Base-by-base conservation (phyloP, 495 filamentous ascomycete genomes). In the Penicillium pulvis region DNA sequence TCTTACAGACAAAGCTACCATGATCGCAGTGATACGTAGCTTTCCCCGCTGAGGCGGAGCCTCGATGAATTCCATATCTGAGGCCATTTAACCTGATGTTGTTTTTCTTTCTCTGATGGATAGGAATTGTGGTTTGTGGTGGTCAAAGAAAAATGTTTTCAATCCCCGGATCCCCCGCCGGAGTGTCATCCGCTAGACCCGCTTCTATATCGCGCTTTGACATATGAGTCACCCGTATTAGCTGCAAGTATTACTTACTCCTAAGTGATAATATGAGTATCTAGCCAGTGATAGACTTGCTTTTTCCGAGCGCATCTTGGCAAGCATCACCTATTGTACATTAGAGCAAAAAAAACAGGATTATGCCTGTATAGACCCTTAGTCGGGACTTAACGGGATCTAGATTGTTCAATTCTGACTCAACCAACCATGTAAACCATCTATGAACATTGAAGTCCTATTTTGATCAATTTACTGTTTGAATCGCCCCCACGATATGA, bases 1-100 rank as follows among this genome's bases (percentile, higher is more conserved):
- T 53, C 64, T 49, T 69, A 71, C 69, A 31, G 61, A 52, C 17
- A 72, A 64, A 17, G 68, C 70, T 20, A 63, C 33, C 58, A 72
- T 62, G 14, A 69, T 69, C 12, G 68, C 62, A 14, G 62, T 49
- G 28, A 71, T 55, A 16, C 62, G 61, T 24, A 72, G 6, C 42
- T 58, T 66, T 41, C 57, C 60, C 45, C 66, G 63, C 28, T 45
- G 24, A 23, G 59, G 28, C 28, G 47, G 44, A 14, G 48, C 24
- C 10, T 69, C 66, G 24, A 62, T 31, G 6, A 69, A 46, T 45
- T 62, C 61, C 60, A 69, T 64, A 17, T 59, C 53, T 6, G 42
- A 55, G n/a, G 55, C 51, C 58, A 64, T 64, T 20, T n/a, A 9
- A 10, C 16, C 26, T 11, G 20, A 1, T 41, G 11, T 41, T 23